phyloP scores from a whole-genome alignment of 768 basidiomycete genomes.

The Russula sp. region DNA sequence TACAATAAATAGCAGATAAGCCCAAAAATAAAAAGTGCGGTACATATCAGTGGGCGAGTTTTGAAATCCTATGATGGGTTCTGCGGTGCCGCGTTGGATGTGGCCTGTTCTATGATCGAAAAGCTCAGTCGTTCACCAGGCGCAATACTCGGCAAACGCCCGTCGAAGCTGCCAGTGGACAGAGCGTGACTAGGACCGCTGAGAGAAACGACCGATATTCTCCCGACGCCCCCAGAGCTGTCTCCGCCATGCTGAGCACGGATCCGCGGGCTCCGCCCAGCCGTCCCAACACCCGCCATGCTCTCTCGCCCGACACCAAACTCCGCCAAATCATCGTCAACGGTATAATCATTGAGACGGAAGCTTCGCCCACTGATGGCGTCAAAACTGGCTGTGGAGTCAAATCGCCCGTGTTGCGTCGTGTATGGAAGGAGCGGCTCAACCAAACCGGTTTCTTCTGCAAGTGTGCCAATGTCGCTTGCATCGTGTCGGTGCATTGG shows the following conservation, averaged over 20 bases:
- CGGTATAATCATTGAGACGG: background rate
- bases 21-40: background rate
- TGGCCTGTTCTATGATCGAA: background rate
- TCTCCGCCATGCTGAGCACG: slow-evolving; percentile 3
- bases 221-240: slow-evolving; percentile 11
- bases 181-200: background rate
- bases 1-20: background rate
- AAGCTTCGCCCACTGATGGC: background rate
- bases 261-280: slow-evolving; percentile 37
- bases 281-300: slow-evolving; percentile 50
- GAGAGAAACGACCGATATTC: slow-evolving; percentile 1
- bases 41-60: background rate
- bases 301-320: slow-evolving; percentile 29
- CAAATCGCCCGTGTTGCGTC: slow-evolving; percentile 29
- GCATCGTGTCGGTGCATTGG: slow-evolving; percentile 14
- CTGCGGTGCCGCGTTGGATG: background rate
- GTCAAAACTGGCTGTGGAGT: slow-evolving; percentile 35
- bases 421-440: slow-evolving; percentile 36
- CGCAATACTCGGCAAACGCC: slow-evolving; percentile 19
- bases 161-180: background rate
- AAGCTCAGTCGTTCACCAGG: slow-evolving; percentile 14
- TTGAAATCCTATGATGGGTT: background rate
- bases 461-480: slow-evolving; percentile 19
- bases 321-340: slow-evolving; percentile 14
- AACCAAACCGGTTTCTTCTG: slow-evolving; percentile 27